Percentiles rank a stretch among this genome's conserved stretches.
Evolutionary conservation across 2,329 filamentous ascomycete species (phyloP).

Genomic region (Aspergillus latus): DNA sequence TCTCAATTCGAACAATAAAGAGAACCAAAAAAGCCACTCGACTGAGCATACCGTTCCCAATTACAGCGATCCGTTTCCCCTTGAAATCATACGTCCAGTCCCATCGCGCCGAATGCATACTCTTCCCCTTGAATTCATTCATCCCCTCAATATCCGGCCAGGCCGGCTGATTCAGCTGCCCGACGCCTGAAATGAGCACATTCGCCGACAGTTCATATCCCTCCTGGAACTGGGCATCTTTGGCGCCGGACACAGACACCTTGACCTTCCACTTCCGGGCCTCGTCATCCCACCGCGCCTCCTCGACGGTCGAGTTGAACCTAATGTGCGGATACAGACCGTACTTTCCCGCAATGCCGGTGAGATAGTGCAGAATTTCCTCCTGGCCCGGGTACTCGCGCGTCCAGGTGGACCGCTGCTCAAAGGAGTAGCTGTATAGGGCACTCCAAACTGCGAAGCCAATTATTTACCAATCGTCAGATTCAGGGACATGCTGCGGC

Average conservation of each 20-base stretch:
- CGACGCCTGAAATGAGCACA: conserved; percentile 59
- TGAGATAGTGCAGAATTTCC: conserved; percentile 59
- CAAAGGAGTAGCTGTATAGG: conserved; percentile 62
- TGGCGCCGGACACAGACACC: conserved; percentile 51
- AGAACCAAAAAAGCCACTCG: no score
- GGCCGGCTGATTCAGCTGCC: conserved; percentile 57
- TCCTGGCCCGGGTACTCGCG: conserved; percentile 60
- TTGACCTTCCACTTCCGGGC: conserved; percentile 53
- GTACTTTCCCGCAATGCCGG: conserved; percentile 54
- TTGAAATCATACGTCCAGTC: conserved; percentile 58
- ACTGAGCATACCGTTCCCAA: conserved; percentile 54
- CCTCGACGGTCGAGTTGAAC: conserved; percentile 57
- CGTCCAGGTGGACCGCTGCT: conserved; percentile 59
- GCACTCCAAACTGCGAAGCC: conserved; percentile 48
- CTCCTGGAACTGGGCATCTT: conserved; percentile 55
- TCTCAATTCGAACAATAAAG: background rate
- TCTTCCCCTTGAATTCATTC: conserved; percentile 52
- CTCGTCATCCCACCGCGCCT: conserved; percentile 56
- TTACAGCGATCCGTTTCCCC: conserved; percentile 58
- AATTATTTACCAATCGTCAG: no score
- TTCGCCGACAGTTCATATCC: conserved; percentile 56
- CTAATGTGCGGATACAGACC: conserved; percentile 57
- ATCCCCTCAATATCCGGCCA: conserved; percentile 52
- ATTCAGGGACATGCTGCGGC: background rate
- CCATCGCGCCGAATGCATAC: conserved; percentile 60